Conservation (phyloP, 768 basidiomycete genomes). For the Dictyophora rubrovolvata region DNA sequence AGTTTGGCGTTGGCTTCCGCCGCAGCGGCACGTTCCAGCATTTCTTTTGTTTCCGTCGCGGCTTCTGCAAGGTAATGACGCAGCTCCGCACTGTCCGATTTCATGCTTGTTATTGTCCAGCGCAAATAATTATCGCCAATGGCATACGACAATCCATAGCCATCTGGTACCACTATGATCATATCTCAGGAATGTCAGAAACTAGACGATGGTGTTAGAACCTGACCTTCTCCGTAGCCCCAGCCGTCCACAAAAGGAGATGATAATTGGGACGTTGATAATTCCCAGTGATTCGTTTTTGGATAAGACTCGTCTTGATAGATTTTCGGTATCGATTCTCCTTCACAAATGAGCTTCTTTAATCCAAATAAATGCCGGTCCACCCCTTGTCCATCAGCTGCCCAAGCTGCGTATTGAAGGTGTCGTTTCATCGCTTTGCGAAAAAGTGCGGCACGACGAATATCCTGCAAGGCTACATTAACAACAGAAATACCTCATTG, state of each 20-base stretch:
- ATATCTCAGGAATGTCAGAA: slow-evolving; percentile 6
- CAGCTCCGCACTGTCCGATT: slow-evolving; percentile 32
- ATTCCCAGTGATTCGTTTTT: slow-evolving; percentile 79
- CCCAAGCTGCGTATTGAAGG: slow-evolving; percentile 80
- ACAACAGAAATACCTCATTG: background rate
- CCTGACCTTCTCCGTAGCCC: slow-evolving; percentile 91
- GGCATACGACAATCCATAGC: slow-evolving; percentile 85
- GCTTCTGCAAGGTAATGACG: slow-evolving; percentile 67
- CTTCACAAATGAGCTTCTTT: slow-evolving; percentile 66
- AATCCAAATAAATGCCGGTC: slow-evolving; percentile 94
- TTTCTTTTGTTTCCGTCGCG: slow-evolving; percentile 61
- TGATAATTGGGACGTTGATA: slow-evolving; percentile 83
- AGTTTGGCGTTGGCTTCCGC: slow-evolving; percentile 28
- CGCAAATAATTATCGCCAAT: slow-evolving; percentile 78
- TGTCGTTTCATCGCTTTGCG: slow-evolving; percentile 71
- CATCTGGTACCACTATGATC: slow-evolving; percentile 73
- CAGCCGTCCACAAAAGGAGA: slow-evolving; percentile 81
- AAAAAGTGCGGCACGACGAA: slow-evolving; percentile 56
- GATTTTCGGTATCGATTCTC: slow-evolving; percentile 62
- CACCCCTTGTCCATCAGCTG: slow-evolving; percentile 89
- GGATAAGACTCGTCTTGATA: slow-evolving; percentile 65
- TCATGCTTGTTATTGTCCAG: slow-evolving; percentile 82
- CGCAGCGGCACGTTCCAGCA: slow-evolving; percentile 58
- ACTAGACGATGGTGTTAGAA: background rate
- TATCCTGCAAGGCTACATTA: slow-evolving; percentile 29